These are phyloP conservation scores for Moesziomyces sp. DNA, from an alignment of 1,284 basidiomycete genomes.

Conservation along the genomic window DNA sequence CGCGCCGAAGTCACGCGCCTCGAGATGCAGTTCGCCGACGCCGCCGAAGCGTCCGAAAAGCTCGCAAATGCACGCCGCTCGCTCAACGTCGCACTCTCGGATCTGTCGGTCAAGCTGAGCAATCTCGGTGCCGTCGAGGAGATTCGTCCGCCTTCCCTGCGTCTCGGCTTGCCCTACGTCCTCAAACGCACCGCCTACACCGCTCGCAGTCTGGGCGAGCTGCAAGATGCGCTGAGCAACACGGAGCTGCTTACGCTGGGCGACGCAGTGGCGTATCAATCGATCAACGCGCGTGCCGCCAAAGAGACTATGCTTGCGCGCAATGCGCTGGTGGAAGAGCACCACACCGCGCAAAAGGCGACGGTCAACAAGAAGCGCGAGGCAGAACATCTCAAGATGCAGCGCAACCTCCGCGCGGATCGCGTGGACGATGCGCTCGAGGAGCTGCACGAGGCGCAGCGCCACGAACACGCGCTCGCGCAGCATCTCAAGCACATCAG, in stretches of 20 bases:
- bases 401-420: slow-evolving; percentile 42
- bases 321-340: slow-evolving; percentile 62
- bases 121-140: slow-evolving; percentile 50
- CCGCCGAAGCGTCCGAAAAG: slow-evolving; percentile 50
- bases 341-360: slow-evolving; percentile 53
- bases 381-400: slow-evolving; percentile 52
- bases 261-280: slow-evolving; percentile 59
- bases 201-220: slow-evolving; percentile 33
- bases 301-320: slow-evolving; percentile 60
- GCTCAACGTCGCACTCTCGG: slow-evolving; percentile 25
- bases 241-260: slow-evolving; percentile 51
- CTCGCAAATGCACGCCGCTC: slow-evolving; percentile 39
- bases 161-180: slow-evolving; percentile 40
- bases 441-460: slow-evolving; percentile 57
- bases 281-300: slow-evolving; percentile 57
- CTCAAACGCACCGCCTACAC: slow-evolving; percentile 45
- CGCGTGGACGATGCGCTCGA: slow-evolving; percentile 57
- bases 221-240: slow-evolving; percentile 38
- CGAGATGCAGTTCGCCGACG: slow-evolving; percentile 59
- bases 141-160: slow-evolving; percentile 31
- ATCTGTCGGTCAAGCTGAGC: slow-evolving; percentile 40
- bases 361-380: slow-evolving; percentile 54
- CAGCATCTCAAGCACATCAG: slow-evolving; percentile 48
- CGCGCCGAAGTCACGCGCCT: slow-evolving; percentile 58
- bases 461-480: slow-evolving; percentile 49